Conservation (phyloP, 371 early-diverging fungal species). For the Apophysomyces trapeziformis region DNA sequence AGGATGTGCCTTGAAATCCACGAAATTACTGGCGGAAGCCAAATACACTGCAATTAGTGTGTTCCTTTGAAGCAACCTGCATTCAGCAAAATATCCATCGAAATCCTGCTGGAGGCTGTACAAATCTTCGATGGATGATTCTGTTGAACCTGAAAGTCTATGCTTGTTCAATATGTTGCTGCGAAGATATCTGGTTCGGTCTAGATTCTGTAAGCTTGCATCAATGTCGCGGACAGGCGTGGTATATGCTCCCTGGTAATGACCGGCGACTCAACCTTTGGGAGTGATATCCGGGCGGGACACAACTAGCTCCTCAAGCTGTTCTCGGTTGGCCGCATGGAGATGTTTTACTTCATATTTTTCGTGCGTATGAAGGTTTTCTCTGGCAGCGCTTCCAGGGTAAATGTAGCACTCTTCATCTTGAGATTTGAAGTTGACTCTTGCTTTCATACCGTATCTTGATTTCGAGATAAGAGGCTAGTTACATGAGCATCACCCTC, state of each 20-base stretch:
- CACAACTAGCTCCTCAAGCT: background rate
- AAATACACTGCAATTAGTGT: no score
- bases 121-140: no score
- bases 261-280: background rate
- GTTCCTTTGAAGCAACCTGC: background rate
- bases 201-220: background rate
- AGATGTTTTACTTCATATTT: background rate
- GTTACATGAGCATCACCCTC: no score
- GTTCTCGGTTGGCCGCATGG: background rate
- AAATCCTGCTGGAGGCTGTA: no score
- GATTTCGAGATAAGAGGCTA: no score
- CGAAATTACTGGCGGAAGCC: background rate
- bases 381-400: background rate
- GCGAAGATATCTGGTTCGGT: background rate
- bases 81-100: no score
- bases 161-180: background rate
- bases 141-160: no score
- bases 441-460: no score
- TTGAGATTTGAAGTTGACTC: no score
- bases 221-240: background rate
- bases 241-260: background rate
- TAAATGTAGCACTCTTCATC: no score
- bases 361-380: background rate
- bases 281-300: background rate
- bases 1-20: background rate